Conservation (phyloP, 768 basidiomycete genomes). For the Suillus sp. region DNA sequence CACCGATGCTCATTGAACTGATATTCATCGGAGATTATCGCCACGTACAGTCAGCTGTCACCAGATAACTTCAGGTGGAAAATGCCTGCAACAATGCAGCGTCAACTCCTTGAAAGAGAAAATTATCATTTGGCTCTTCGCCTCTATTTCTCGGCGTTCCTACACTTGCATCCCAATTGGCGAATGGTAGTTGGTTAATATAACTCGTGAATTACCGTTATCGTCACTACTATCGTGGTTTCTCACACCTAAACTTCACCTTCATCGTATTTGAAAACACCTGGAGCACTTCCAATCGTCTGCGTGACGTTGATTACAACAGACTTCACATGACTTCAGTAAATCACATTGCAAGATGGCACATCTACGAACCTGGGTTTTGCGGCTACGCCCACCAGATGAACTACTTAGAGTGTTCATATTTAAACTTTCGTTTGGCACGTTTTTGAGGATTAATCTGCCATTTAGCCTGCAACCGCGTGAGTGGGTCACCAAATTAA, state of each 20-base stretch:
- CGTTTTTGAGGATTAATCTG: not conserved
- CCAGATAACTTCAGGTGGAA: not conserved
- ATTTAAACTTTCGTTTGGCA: not conserved
- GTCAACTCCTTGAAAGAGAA: not conserved
- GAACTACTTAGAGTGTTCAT: not conserved
- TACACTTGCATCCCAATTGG: not conserved
- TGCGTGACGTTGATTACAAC: slow-evolving; percentile 1
- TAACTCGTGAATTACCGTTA: not conserved
- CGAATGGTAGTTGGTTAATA: not conserved
- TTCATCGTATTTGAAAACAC: not conserved
- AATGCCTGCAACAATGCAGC: not conserved
- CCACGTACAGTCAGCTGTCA: not conserved
- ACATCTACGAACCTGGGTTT: not conserved
- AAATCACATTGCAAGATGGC: too few species aligned
- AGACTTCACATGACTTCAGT: not conserved
- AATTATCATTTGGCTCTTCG: not conserved
- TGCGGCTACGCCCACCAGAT: not conserved
- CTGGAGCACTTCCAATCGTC: not conserved
- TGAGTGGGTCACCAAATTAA: not conserved
- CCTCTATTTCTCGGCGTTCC: not conserved
- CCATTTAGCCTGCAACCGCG: not conserved
- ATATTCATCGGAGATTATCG: too few species aligned
- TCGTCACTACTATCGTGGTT: not conserved
- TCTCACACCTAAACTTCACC: not conserved
- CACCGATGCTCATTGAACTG: not conserved